Base-by-base conservation (phyloP, 306 rosid species). In the Luffa aegyptiaca region DNA sequence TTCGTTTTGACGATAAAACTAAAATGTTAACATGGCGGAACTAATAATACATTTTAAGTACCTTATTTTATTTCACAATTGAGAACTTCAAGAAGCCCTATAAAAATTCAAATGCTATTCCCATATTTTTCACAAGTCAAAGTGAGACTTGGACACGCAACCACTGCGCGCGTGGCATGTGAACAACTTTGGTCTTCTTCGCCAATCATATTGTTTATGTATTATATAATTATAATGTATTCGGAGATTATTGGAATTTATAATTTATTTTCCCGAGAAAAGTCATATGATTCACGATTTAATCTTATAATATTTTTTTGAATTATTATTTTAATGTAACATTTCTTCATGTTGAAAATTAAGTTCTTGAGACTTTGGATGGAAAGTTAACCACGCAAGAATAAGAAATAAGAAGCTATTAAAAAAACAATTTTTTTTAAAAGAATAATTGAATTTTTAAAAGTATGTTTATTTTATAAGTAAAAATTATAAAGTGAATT, bases 201-300 rank as follows among this genome's bases (percentile, higher is more conserved):
- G 18, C 76, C 56, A 70, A 70, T 70, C 56, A 70, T 45, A 10
- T 44, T 20, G 36, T 45, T 45, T 26, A 45, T 8, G 9, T 44
- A 44, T 9, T 70, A 20, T 12, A 20, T 8, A n/a, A 41, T 35
- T 18, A 62, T n/a, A 68, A 68, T 68, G 1, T 71, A 12, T 20
- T 45, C 48, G 17, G 18, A 71, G 20, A 46, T 11, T 71, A 46
- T 71, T 46, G 33, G 49, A 71, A 46, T 20, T 45, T 44, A 12
- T 26, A 14, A 71, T 70, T 44, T 41, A 69, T 44, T 69, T 18
- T 70, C 8, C 45, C 20, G 13, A 72, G 21, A 48, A 72, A 72
- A 72, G 42, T 20, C 77, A 46, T 72, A 48, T 73, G 78, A 73
- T 48, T 73, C 78, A 49, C 78, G 61, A 73, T 48, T 46, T 14